Evolutionary conservation across 2,329 filamentous ascomycete species (phyloP).

Genomic region (Colletotrichum sp.): DNA sequence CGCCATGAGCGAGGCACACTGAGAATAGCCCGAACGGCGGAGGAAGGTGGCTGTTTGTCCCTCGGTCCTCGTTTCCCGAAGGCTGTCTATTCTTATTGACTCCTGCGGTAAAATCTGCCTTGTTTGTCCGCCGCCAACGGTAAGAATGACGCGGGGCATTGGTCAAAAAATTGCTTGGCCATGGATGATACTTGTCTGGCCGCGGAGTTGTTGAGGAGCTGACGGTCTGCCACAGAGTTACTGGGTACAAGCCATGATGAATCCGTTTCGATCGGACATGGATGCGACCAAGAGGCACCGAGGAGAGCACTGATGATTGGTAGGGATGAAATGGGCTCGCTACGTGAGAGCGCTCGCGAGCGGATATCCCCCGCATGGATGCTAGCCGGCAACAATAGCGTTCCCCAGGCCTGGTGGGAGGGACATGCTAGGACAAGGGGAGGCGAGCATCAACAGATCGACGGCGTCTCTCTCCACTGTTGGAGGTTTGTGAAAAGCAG

Average conservation of each 20-base stretch:
- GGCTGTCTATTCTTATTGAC: neutral
- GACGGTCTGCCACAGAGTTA: neutral
- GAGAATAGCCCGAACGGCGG: neutral
- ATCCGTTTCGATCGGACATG: slow-evolving; percentile 14
- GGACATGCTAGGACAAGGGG: neutral
- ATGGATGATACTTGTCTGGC: slow-evolving; percentile 13
- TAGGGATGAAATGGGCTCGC: neutral
- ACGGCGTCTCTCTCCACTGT: slow-evolving; percentile 1
- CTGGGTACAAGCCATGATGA: neutral
- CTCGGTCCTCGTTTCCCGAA: slow-evolving; percentile 6
- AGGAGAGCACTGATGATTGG: neutral
- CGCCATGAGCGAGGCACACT: slow-evolving; percentile 18
- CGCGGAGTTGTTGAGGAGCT: slow-evolving; percentile 6
- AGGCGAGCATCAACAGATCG: slow-evolving; percentile 6
- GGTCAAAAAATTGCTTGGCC: neutral
- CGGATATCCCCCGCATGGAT: slow-evolving; percentile 20
- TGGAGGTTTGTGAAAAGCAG: neutral
- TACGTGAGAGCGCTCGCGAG: neutral
- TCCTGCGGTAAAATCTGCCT: neutral
- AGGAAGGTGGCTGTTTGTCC: neutral
- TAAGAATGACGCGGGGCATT: neutral
- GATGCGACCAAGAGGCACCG: slow-evolving; percentile 5
- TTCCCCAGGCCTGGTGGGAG: slow-evolving; percentile 10
- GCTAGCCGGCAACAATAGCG: neutral
- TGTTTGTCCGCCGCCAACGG: neutral